Conservation (phyloP, 768 basidiomycete species). For the Pulveroboletus frians region DNA sequence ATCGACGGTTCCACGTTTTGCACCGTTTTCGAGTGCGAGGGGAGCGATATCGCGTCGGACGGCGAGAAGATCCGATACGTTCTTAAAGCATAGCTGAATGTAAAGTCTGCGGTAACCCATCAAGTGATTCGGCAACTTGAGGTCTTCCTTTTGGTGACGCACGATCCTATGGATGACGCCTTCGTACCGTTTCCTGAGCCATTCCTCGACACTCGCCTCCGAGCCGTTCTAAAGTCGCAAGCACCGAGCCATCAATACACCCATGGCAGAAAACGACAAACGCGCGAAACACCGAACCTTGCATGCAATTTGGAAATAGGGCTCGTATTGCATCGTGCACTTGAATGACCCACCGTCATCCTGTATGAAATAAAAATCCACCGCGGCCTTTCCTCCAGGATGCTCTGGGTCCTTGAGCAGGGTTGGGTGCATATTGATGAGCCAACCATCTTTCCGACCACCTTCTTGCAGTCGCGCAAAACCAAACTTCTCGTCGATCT, state of each 20-base stretch:
- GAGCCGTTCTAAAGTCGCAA: constrained; percentile 56
- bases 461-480: constrained; percentile 83
- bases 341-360: constrained; percentile 98
- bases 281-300: constrained; percentile 47
- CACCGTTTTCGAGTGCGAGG: constrained; percentile 82
- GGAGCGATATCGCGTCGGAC: constrained; percentile 88
- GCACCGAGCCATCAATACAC: constrained; percentile 1
- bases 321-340: constrained; percentile 86
- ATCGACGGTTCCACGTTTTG: constrained; percentile 92
- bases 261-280: constrained; percentile 10
- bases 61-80: constrained; percentile 84
- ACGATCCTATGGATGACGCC: constrained; percentile 75
- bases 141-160: constrained; percentile 86
- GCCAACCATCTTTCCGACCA: constrained; percentile 76
- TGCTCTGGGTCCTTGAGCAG: constrained; percentile 81
- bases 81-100: constrained; percentile 85
- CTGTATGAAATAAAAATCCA: constrained; percentile 96
- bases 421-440: constrained; percentile 99
- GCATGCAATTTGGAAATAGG: constrained; percentile 91
- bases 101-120: constrained; percentile 90
- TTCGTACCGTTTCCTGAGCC: constrained; percentile 91
- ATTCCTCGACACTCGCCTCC: constrained; percentile 91
- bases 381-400: constrained; percentile 80
- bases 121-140: constrained; percentile 92
- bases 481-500: constrained; percentile 91